Evolutionary conservation across 2,329 filamentous ascomycete species (phyloP).

Genomic region (Cadophora sp.): DNA sequence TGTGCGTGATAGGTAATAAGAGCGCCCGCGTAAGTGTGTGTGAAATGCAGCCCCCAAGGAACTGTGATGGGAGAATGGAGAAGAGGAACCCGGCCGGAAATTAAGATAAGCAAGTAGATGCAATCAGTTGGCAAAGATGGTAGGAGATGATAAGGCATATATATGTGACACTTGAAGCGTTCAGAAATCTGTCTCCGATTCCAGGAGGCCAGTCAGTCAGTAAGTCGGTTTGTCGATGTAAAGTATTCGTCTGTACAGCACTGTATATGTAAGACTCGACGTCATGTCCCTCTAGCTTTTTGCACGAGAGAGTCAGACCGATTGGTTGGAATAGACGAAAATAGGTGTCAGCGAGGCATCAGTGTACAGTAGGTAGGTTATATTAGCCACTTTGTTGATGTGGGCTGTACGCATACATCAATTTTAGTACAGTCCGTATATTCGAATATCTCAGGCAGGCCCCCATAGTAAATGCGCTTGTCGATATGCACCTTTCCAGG

Average conservation of each 20-base stretch:
- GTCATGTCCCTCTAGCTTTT: neutral
- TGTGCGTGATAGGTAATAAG: constrained; percentile 3
- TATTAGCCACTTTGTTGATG: neutral
- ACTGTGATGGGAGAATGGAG: neutral
- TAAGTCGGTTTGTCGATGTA: neutral
- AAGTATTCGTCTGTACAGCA: neutral
- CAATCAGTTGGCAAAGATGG: neutral
- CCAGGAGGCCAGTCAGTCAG: neutral
- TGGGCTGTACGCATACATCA: neutral
- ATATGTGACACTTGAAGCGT: constrained; percentile 5
- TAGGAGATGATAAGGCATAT: constrained; percentile 14
- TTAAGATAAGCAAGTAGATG: neutral
- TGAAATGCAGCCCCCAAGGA: neutral
- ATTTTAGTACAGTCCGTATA: neutral
- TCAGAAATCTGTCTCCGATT: constrained; percentile 1
- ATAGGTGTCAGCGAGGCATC: neutral
- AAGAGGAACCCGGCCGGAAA: neutral
- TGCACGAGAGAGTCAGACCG: constrained; percentile 12
- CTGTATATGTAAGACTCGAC: neutral
- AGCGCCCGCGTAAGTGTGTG: neutral
- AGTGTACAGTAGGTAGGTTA: neutral
- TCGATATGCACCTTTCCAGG: constrained; percentile 4
- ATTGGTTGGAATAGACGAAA: constrained; percentile 33
- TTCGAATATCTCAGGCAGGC: neutral
- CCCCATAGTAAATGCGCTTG: neutral